Conservation (phyloP, 176 grass and related monocot species). For the Oropetium thomaeum region DNA sequence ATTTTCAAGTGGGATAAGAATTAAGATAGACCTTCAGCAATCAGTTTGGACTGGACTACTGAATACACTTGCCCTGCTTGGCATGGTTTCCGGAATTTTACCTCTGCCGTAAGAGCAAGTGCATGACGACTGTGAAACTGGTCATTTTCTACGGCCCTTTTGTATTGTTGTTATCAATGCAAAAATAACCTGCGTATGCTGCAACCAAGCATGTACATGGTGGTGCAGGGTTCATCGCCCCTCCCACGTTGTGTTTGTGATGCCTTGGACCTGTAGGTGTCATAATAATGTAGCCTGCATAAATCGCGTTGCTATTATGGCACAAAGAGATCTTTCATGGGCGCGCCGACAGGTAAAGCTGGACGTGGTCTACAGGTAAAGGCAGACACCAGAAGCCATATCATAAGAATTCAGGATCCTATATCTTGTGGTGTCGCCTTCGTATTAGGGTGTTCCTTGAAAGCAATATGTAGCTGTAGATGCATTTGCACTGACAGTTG, state of each 20-base stretch:
- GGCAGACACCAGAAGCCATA: constrained; percentile 11
- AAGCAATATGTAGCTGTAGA: neutral
- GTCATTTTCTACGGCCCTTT: neutral
- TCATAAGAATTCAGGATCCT: constrained; percentile 1
- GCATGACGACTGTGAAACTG: neutral
- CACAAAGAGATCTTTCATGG: constrained; percentile 22
- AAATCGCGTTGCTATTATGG: constrained; percentile 14
- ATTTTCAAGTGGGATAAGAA: neutral
- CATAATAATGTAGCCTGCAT: constrained; percentile 9
- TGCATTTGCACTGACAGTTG: neutral
- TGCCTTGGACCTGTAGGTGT: constrained; percentile 3
- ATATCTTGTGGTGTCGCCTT: neutral
- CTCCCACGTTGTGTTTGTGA: constrained; percentile 9
- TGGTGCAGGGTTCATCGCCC: neutral
- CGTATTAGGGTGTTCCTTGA: neutral
- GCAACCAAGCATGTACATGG: neutral
- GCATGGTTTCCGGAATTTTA: neutral
- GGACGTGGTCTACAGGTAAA: neutral
- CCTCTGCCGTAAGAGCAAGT: neutral
- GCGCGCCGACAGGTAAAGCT: constrained; percentile 22
- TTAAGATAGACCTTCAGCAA: neutral
- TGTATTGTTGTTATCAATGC: neutral
- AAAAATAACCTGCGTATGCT: neutral
- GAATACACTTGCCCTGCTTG: neutral
- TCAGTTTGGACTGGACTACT: neutral